Base-by-base conservation (phyloP, 106 monocot species). In the Alisma plantagoaquatica region DNA sequence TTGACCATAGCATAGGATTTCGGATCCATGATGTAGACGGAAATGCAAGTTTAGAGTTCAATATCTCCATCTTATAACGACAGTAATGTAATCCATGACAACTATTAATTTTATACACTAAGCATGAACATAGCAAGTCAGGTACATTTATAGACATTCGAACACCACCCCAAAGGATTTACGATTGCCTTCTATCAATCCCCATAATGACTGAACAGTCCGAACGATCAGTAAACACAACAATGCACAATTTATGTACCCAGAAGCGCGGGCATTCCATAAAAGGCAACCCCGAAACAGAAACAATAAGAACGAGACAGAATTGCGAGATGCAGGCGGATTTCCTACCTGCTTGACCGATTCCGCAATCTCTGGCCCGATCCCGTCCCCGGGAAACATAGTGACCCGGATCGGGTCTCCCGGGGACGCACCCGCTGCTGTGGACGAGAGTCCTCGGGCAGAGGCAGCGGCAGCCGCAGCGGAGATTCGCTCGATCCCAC, bases 311-410 rank as follows among this genome's bases (percentile, higher is more conserved):
- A 43, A 42, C 43, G 29, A 43, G 8, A 57, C 42, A 10, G 24
- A 24, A 26, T n/a, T 21, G 1, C 6, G 15, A 19, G 10, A 23
- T 10, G 10, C 26, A 41, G 29, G 20, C 23, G 9, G 31, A n/a
- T n/a, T n/a, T n/a, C n/a, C n/a, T n/a, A 90, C 90, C 80, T 84
- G 63, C 30, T 91, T 84, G 17, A 91, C 77, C 12, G 90, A 74
- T 54, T 84, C 74, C 0, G 84, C 80, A 24, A 84, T 91, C 65
- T 91, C 84, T 18, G 84, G 90, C 10, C 90, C 90, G 23, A 91
- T 91, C 16, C 90, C 90, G 53, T 91, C 90, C 1, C 90, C 84
- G 1, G 84, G 90, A 48, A 91, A 91, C 33, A 91, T 73, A 12
- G 89, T 89, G 2, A 76, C 83, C 0, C 73, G 53, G 45, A 89